phyloP scores from a whole-genome alignment of 176 grass and related monocot genomes.

The Zea mays region DNA sequence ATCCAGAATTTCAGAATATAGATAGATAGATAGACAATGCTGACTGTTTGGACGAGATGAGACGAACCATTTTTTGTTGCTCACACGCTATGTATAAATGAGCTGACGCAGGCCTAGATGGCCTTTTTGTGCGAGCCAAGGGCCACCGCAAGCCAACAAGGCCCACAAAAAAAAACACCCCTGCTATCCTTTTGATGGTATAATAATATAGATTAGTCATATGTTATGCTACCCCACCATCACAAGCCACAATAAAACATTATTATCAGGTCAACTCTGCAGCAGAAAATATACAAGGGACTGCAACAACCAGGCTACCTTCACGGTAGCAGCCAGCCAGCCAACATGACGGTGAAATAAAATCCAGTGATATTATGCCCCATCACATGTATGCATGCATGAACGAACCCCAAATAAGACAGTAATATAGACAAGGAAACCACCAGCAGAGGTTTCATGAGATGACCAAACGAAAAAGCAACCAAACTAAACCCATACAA shows the following conservation, averaged over 20 bases:
- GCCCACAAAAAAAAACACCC: too few species aligned
- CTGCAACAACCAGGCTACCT: neutral
- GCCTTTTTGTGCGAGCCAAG: neutral
- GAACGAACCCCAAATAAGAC: slow-evolving; percentile 5
- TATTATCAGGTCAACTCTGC: neutral
- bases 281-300: neutral
- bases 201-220: too few species aligned
- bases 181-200: too few species aligned
- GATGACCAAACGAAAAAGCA: neutral
- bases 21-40: too few species aligned
- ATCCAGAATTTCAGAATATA: too few species aligned
- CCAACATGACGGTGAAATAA: neutral
- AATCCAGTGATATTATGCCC: neutral
- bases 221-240: neutral
- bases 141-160: neutral
- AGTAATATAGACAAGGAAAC: neutral
- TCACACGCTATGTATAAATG: too few species aligned
- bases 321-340: neutral
- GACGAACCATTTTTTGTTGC: too few species aligned
- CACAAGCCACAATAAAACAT: neutral
- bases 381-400: neutral
- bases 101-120: too few species aligned
- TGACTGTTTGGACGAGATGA: too few species aligned
- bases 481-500: slow-evolving; percentile 28
- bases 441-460: neutral